phyloP scores from a whole-genome alignment of 1,139 yeast species.

The Suhomyces kunorum region DNA sequence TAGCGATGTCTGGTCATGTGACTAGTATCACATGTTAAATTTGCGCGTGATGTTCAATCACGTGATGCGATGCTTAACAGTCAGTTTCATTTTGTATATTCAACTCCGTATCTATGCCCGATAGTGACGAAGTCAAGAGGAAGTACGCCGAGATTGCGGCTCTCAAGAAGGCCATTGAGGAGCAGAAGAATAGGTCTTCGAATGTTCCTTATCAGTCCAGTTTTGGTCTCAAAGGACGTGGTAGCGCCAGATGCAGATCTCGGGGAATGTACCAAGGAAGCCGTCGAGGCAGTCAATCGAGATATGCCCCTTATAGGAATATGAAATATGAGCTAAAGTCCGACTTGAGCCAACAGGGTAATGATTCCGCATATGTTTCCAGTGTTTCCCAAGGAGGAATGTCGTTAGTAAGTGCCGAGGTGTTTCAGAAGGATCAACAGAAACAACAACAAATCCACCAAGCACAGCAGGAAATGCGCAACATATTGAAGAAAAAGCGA shows the following conservation, averaged over 20 bases:
- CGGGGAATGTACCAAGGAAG: constrained; percentile 15
- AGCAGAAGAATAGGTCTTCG: constrained; percentile 17
- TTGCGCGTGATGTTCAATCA: neutral
- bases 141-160: constrained; percentile 39
- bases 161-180: constrained; percentile 29
- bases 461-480: constrained; percentile 20
- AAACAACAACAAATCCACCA: constrained; percentile 15
- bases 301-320: constrained; percentile 21
- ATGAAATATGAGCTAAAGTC: constrained; percentile 26
- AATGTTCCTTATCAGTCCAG: neutral
- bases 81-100: neutral
- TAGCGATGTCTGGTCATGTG: neutral
- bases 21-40: neutral
- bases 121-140: constrained; percentile 24
- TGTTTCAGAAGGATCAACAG: constrained; percentile 36
- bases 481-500: constrained; percentile 20
- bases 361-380: constrained; percentile 20
- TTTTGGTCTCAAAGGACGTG: constrained; percentile 6
- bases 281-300: neutral
- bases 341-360: neutral
- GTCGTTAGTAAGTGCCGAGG: constrained; percentile 36
- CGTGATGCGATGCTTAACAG: too few relatives aligned
- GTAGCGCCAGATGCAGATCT: constrained; percentile 4
- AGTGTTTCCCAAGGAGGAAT: constrained; percentile 35
- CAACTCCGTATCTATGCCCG: constrained; percentile 5